phyloP scores from a whole-genome alignment of 139 green algal species.

The Desmodesmus armatus region DNA sequence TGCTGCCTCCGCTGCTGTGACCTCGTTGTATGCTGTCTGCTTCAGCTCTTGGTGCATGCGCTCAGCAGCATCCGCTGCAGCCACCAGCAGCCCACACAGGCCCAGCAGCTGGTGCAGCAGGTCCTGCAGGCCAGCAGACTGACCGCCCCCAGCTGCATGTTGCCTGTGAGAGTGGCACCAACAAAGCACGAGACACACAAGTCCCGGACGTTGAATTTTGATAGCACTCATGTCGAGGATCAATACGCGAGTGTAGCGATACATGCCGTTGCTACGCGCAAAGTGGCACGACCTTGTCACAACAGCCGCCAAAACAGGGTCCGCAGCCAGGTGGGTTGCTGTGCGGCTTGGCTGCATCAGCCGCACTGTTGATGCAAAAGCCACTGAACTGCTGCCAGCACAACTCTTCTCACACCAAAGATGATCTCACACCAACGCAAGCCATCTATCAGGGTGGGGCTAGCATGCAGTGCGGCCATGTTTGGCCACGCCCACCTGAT shows the following conservation, averaged over 20 bases:
- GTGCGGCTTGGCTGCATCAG: neutral
- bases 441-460: too few relatives aligned
- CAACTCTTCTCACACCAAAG: neutral
- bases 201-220: neutral
- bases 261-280: neutral
- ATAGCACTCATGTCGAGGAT: neutral
- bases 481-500: neutral
- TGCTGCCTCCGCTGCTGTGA: neutral
- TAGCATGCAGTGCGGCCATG: too few relatives aligned
- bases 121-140: neutral
- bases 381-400: neutral
- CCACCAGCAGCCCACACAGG: conserved; percentile 14
- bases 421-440: neutral
- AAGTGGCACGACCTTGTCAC: neutral
- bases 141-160: neutral
- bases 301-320: neutral
- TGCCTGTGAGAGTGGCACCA: neutral
- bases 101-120: conserved; percentile 41
- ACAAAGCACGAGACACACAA: neutral
- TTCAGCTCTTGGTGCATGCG: conserved; percentile 19
- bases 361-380: neutral
- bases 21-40: conserved; percentile 20
- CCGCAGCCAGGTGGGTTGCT: neutral
- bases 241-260: neutral
- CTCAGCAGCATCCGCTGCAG: neutral